Percentiles rank a stretch among this genome's conserved stretches.
phyloP scores from a whole-genome alignment of 1,284 basidiomycete genomes.

The Trichosporon asahii region DNA sequence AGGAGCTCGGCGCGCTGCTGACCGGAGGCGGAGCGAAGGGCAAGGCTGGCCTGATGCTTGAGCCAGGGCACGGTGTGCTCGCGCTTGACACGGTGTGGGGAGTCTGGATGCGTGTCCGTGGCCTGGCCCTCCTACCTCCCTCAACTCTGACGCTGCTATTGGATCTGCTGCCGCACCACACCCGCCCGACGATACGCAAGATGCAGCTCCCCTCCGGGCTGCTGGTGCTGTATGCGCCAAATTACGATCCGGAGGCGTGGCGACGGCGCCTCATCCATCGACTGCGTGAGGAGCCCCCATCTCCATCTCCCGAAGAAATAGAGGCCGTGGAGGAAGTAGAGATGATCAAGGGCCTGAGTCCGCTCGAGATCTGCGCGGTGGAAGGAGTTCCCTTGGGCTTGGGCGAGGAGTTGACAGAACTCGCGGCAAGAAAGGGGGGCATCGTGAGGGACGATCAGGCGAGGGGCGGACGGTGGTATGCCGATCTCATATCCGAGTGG shows the following conservation, averaged over 20 bases:
- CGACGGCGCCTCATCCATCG: conserved; percentile 61
- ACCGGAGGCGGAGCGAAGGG: conserved; percentile 44
- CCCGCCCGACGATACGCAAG: conserved; percentile 64
- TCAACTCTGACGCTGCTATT: conserved; percentile 72
- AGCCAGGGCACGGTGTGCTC: conserved; percentile 61
- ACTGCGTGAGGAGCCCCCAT: conserved; percentile 57
- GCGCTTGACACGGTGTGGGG: conserved; percentile 96
- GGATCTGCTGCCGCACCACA: conserved; percentile 65
- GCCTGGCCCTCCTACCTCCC: conserved; percentile 87
- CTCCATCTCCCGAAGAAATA: conserved; percentile 34
- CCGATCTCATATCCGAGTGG: conserved; percentile 63
- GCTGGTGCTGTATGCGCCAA: conserved; percentile 77
- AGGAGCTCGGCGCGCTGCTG: conserved; percentile 74
- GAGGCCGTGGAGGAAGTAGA: conserved; percentile 19
- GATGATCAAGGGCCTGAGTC: conserved; percentile 32
- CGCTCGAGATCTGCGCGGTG: conserved; percentile 62
- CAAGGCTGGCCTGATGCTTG: conserved; percentile 39
- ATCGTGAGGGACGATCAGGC: conserved; percentile 71
- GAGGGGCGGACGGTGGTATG: conserved; percentile 62
- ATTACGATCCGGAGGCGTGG: conserved; percentile 65
- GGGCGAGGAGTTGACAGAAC: conserved; percentile 67
- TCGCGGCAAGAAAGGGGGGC: conserved; percentile 43
- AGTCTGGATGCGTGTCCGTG: conserved; percentile 91
- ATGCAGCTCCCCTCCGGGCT: conserved; percentile 71
- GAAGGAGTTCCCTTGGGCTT: conserved; percentile 70